Evolutionary conservation across 2,329 filamentous ascomycete species (phyloP).

Genomic region (Aureobasidium subglaciale): DNA sequence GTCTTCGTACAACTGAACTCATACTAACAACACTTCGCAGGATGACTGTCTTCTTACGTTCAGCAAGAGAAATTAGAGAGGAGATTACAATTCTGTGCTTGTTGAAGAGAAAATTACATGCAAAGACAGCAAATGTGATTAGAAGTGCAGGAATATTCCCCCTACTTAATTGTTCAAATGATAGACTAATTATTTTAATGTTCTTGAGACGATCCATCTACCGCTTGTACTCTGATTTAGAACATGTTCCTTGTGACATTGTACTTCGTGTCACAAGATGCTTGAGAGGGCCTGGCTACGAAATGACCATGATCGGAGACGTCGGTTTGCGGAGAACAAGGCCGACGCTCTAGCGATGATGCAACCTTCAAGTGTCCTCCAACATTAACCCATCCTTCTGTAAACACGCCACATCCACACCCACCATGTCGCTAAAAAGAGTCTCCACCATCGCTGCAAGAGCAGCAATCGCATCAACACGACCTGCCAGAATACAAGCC

Average conservation of each 20-base stretch:
- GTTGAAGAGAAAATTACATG: not conserved
- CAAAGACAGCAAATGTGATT: not conserved
- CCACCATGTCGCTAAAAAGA: constrained; percentile 21
- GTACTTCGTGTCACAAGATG: not conserved
- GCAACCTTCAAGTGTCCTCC: not conserved
- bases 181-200: constrained; percentile 13
- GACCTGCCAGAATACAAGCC: not conserved
- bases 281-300: not conserved
- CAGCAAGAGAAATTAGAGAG: constrained; percentile 14
- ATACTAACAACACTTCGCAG: constrained; percentile 1
- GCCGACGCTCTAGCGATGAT: not conserved
- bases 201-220: not conserved
- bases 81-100: not conserved
- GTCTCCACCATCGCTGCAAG: constrained; percentile 19
- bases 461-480: not conserved
- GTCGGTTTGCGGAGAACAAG: constrained; percentile 1
- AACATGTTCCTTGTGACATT: not conserved
- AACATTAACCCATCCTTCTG: too few species aligned
- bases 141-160: not conserved
- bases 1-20: too few species aligned
- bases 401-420: not conserved
- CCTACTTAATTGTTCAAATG: not conserved
- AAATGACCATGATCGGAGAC: not conserved
- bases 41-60: constrained; percentile 17
- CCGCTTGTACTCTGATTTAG: not conserved